Evolutionary conservation across 2,329 filamentous ascomycete species (phyloP).

Genomic region (Aspergillus japonicus): DNA sequence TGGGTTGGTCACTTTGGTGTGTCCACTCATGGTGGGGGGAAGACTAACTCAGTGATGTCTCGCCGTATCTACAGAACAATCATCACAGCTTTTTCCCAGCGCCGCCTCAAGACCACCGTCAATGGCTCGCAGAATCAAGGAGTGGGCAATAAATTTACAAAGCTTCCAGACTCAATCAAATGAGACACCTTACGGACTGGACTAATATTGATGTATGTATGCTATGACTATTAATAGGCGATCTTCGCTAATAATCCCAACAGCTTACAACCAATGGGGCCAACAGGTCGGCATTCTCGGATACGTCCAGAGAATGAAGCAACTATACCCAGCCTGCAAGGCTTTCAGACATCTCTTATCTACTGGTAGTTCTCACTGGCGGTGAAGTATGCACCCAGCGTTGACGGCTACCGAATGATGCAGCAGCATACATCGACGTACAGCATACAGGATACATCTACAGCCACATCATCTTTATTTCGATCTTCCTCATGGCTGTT

Average conservation of each 20-base stretch:
- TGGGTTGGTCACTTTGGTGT: not conserved
- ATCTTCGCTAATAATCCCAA: slow-evolving; percentile 2
- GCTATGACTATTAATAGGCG: slow-evolving; percentile 1
- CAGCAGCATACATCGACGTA: slow-evolving; percentile 1
- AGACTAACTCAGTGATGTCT: not conserved
- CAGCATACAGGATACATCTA: not conserved
- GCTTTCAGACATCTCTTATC: too few species aligned
- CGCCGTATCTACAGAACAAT: not conserved
- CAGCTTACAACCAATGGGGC: not conserved
- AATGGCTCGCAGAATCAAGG: not conserved
- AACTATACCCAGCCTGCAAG: not conserved
- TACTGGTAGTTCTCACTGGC: not conserved
- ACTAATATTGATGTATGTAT: not conserved
- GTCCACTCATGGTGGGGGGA: not conserved
- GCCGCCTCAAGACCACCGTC: not conserved
- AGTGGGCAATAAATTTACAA: not conserved
- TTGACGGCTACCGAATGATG: slow-evolving; percentile 1
- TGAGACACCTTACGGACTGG: slow-evolving; percentile 1
- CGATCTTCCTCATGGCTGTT: slow-evolving; percentile 1
- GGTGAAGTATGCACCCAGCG: slow-evolving; percentile 1
- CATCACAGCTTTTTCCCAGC: not conserved
- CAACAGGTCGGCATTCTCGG: not conserved
- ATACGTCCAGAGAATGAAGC: not conserved
- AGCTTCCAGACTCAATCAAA: not conserved
- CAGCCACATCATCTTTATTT: slow-evolving; percentile 8